Base-by-base conservation (phyloP, 129 eudicot genomes). In the Saposhnikovia divaricata region DNA sequence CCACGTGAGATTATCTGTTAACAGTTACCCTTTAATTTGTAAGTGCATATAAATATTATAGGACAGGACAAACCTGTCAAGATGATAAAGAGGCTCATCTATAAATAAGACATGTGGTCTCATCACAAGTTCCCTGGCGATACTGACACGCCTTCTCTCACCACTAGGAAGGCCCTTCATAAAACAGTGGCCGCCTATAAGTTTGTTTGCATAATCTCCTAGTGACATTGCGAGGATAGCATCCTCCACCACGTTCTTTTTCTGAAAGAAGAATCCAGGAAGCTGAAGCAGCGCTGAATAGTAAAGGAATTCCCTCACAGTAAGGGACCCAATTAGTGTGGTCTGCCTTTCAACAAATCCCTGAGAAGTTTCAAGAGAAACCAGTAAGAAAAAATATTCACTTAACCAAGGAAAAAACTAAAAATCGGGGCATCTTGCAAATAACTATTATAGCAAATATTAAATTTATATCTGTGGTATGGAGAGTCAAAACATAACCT, bases 81-180 rank as follows among this genome's bases (percentile, higher is more conserved):
- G 96, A 82, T 89, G 97, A 86, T 89, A 91, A 57, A 93, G 96
- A 82, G 98, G 98, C 85, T 93, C 98, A 28, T 93, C 97, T 40
- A 91, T 87, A 83, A 93, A 89, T 84, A 93, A 81, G 66, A 87
- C 44, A 59, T 91, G 93, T 16, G 98, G 98, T 79, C 93, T 83
- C 89, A 83, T 93, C 75, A 93, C 90, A 68, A 93, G 95, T 85
- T 93, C 98, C 81, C 97, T 83, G 55, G 98, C 98, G 81, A 93
- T 93, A 83, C 89, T 80, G 39, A 93, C 89, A 48, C 93, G 97
- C 57, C 96, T 88, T 86, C 91, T 89, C 84, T 93, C 97, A 37
- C 98, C 97, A 77, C 89, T 85, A 28, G 82, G 89, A 80, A 89
- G 97, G 81, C 98, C 98, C 78, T 91, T 93, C 89, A 85, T 84